Percentiles rank a stretch among this genome's conserved stretches.
These are phyloP conservation scores for Globisporangium abappressorium DNA, from an alignment of 352 stramenopile genomes.

Conservation along the genomic window DNA sequence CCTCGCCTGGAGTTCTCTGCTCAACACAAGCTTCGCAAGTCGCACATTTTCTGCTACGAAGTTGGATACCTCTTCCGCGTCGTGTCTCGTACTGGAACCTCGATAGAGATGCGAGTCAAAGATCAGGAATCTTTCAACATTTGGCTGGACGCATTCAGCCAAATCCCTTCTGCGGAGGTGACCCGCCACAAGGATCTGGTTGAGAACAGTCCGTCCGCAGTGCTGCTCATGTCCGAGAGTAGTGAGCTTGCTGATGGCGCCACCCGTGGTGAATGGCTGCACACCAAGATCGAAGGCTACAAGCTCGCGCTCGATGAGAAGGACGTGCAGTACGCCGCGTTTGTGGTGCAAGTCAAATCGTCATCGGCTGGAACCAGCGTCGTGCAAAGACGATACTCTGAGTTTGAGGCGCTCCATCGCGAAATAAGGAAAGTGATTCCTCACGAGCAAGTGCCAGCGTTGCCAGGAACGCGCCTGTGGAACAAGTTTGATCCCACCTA, in stretches of 20 bases:
- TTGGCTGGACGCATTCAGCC: conserved; percentile 62
- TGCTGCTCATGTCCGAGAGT: conserved; percentile 63
- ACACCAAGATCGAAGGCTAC: conserved; percentile 81
- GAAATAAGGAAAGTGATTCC: conserved; percentile 75
- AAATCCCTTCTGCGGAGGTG: conserved; percentile 55
- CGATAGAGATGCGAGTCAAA: conserved; percentile 77
- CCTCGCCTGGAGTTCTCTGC: conserved; percentile 67
- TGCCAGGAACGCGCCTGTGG: conserved; percentile 78
- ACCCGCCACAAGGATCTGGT: conserved; percentile 72
- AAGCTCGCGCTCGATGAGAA: conserved; percentile 69
- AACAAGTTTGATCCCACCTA: conserved; percentile 83
- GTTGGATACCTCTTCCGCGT: conserved; percentile 75
- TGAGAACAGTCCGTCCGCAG: conserved; percentile 76
- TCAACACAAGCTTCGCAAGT: conserved; percentile 67
- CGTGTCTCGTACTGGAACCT: conserved; percentile 59
- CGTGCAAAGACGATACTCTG: conserved; percentile 78
- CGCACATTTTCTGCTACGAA: conserved; percentile 71
- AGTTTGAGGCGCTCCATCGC: conserved; percentile 74
- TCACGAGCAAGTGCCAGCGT: conserved; percentile 66
- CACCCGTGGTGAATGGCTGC: conserved; percentile 49
- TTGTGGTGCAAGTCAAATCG: conserved; percentile 77
- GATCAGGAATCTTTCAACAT: conserved; percentile 74
- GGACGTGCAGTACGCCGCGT: conserved; percentile 68
- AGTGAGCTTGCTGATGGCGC: conserved; percentile 16
- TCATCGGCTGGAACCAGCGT: conserved; percentile 56